These are phyloP conservation scores for Scedosporium minutisporum DNA, from an alignment of 2,329 filamentous ascomycete genomes.

Conservation along the genomic window DNA sequence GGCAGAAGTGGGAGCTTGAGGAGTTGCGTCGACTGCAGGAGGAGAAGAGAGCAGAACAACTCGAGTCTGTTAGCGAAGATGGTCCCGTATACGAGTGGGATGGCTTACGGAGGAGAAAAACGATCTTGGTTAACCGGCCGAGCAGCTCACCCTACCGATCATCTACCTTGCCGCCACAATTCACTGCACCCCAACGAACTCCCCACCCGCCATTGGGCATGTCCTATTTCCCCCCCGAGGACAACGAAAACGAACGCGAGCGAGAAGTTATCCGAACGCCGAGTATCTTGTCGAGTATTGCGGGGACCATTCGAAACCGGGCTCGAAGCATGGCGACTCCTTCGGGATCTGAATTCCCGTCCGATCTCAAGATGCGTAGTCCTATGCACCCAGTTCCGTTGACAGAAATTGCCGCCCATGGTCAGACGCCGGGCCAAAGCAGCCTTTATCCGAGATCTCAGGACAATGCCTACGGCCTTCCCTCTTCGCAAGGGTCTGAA, in stretches of 20 bases:
- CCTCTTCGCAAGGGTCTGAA: constrained; percentile 37
- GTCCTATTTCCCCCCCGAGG: constrained; percentile 67
- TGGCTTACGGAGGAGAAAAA: constrained; percentile 67
- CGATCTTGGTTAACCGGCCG: constrained; percentile 24
- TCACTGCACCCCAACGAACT: constrained; percentile 22
- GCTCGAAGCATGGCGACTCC: constrained; percentile 25
- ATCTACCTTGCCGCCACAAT: constrained; percentile 18
- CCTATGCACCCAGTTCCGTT: constrained; percentile 53
- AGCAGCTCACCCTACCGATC: constrained; percentile 16
- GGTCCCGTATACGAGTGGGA: constrained; percentile 77
- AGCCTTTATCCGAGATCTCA: background rate
- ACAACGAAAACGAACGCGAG: constrained; percentile 47
- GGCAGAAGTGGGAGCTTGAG: constrained; percentile 68
- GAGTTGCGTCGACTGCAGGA: constrained; percentile 72
- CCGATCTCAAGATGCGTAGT: constrained; percentile 34
- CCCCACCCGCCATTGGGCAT: constrained; percentile 75
- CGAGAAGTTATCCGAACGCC: constrained; percentile 21
- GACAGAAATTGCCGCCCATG: constrained; percentile 47
- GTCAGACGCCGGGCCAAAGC: constrained; percentile 27
- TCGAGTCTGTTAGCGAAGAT: constrained; percentile 69
- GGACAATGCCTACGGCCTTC: constrained; percentile 26
- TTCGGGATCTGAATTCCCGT: constrained; percentile 16
- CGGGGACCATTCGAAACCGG: constrained; percentile 43
- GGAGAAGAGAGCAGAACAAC: constrained; percentile 61
- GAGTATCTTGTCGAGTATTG: constrained; percentile 43